Evolutionary conservation across 768 basidiomycete genomes (phyloP), one percentile per base, ranked within the genome.

Genomic region (Pisolithus microcarpus): DNA sequence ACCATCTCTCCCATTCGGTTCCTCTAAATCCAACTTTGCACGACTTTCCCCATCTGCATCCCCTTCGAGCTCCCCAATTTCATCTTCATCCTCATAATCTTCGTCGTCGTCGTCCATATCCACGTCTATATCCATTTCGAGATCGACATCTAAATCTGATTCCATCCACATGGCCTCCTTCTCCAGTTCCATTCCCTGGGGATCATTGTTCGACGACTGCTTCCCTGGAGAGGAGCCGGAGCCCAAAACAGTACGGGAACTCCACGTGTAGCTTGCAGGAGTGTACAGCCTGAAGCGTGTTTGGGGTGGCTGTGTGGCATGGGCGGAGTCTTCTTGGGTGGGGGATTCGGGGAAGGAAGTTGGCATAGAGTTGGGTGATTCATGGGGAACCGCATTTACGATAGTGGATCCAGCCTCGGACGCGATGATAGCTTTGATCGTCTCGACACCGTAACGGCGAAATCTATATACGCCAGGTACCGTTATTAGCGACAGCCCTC

Each of bases 241-340:
- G 3, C 37, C 53, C 1, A 56, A 43, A 3, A 51, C 39, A 6
- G 63, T 52, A 58, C 64, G 64, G 0, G 64, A 54, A 11, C 56
- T 52, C 26, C 57, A 53, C 0, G 57, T 64, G 38, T 66, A 66
- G n/a, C 66, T 66, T 7, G 65, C 65, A 0, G 65, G 65, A 31
- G 65, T 67, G 37, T 66, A 66, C 6, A 66, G 55, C n/a, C 65
- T 55, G 23, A 67, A 67, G 19, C 57, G 61, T 6, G 66, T 66
- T 38, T 51, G 58, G 3, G 61, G 52, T 2, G 48, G 44, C 18
- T 46, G 48, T 23, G 37, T 47, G 43, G 7, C 39, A 9, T 34
- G 46, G 10, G 38, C 18, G 40, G 23, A 23, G 34, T 34, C 13
- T 34, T 15, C 34, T 34, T 34, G 34, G 11, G 34, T 34, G 13